Conservation (phyloP, 2,329 filamentous ascomycete species). For the Thielaviopsis musarum region DNA sequence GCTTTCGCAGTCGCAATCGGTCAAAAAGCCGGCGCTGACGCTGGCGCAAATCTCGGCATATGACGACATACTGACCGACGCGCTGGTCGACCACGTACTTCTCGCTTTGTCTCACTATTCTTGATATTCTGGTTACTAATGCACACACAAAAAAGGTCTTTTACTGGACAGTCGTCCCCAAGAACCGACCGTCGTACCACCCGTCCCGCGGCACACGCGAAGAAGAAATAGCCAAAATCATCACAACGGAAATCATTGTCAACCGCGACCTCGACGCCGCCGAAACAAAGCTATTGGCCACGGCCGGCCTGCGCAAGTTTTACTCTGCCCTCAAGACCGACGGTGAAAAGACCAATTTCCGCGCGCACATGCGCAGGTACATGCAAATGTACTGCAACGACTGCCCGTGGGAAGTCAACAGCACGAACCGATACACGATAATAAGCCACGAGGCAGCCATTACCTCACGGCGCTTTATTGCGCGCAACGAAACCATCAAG, state of each 20-base stretch:
- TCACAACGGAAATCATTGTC: slow-evolving; percentile 53
- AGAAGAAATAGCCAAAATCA: slow-evolving; percentile 42
- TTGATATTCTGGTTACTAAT: background rate
- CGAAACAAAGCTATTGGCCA: slow-evolving; percentile 53
- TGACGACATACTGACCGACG: slow-evolving; percentile 91
- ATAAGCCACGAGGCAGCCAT: slow-evolving; percentile 77
- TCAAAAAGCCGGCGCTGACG: slow-evolving; percentile 58
- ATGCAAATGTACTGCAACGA: slow-evolving; percentile 85
- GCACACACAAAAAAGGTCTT: slow-evolving; percentile 44
- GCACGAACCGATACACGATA: slow-evolving; percentile 91
- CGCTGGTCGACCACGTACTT: slow-evolving; percentile 77
- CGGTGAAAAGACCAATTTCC: slow-evolving; percentile 75
- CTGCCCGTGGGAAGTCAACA: slow-evolving; percentile 79
- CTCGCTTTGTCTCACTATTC: background rate
- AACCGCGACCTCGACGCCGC: slow-evolving; percentile 54
- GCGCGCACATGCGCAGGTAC: slow-evolving; percentile 73
- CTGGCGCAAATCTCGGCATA: slow-evolving; percentile 78
- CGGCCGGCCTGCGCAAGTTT: slow-evolving; percentile 60
- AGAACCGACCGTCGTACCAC: slow-evolving; percentile 78
- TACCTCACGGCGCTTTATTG: slow-evolving; percentile 63
- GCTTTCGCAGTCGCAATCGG: slow-evolving; percentile 4
- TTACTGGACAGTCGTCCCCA: slow-evolving; percentile 93
- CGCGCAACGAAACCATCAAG: slow-evolving; percentile 71
- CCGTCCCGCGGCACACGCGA: slow-evolving; percentile 62
- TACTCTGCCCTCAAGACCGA: slow-evolving; percentile 48